phyloP scores from a whole-genome alignment of 2,329 filamentous ascomycete species.

The Ascochyta clinopodiicola region DNA sequence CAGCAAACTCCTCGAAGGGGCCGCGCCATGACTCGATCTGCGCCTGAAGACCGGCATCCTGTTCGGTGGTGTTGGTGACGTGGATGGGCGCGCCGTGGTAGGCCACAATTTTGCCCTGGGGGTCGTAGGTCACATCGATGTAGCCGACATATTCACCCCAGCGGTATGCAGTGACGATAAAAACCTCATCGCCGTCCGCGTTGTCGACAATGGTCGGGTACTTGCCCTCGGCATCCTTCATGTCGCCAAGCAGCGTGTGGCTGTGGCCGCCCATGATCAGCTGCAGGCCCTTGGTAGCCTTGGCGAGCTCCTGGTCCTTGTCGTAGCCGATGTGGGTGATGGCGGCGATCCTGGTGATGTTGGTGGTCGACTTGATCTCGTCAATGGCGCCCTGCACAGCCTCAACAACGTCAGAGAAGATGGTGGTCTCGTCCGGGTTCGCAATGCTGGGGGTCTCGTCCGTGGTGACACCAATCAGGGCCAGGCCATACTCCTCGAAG shows the following conservation, averaged over 20 bases:
- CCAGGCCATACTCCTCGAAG: conserved; percentile 66
- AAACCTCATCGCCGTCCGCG: conserved; percentile 69
- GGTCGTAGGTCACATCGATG: conserved; percentile 70
- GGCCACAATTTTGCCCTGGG: conserved; percentile 64
- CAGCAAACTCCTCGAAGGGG: conserved; percentile 67
- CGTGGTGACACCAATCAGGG: conserved; percentile 70
- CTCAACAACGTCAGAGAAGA: conserved; percentile 63
- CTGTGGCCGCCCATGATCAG: conserved; percentile 71
- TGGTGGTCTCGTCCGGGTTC: conserved; percentile 63
- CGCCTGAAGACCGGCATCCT: conserved; percentile 63
- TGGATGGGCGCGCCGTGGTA: conserved; percentile 71
- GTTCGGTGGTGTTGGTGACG: conserved; percentile 65
- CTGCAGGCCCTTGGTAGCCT: conserved; percentile 67
- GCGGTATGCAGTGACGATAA: conserved; percentile 70
- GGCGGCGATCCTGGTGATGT: conserved; percentile 69
- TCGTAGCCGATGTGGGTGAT: conserved; percentile 73
- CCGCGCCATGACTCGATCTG: conserved; percentile 65
- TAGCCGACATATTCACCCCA: conserved; percentile 74
- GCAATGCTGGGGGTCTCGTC: conserved; percentile 65
- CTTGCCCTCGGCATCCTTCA: conserved; percentile 63
- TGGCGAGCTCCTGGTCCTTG: conserved; percentile 66
- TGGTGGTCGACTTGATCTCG: conserved; percentile 65
- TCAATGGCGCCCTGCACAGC: conserved; percentile 68
- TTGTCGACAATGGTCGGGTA: conserved; percentile 71
- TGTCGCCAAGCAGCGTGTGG: conserved; percentile 64